Evolutionary conservation across 139 green algal species (phyloP).

Genomic region (Dunaliella primolecta): DNA sequence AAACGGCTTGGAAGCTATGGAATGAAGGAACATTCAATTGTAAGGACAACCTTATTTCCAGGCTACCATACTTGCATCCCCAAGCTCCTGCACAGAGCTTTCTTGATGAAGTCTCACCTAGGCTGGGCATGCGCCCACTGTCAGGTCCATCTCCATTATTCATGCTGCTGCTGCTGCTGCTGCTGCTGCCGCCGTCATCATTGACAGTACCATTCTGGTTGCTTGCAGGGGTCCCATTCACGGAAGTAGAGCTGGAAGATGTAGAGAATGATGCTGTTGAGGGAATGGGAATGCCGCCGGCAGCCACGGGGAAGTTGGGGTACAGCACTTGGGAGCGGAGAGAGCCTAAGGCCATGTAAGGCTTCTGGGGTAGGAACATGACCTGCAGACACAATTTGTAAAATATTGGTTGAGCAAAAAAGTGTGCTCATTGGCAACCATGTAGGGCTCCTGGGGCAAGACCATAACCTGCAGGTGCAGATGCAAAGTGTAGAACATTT

Average conservation of each 20-base stretch:
- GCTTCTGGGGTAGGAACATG: constrained; percentile 90
- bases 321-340: constrained; percentile 87
- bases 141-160: neutral
- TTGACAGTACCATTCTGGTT: neutral
- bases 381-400: constrained; percentile 23
- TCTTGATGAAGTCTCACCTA: no score
- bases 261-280: neutral
- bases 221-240: neutral
- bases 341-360: constrained; percentile 94
- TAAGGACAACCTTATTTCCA: no score
- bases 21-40: no score
- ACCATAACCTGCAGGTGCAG: constrained; percentile 74
- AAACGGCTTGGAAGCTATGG: no score
- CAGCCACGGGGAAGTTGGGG: constrained; percentile 59
- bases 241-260: neutral
- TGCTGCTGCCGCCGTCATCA: constrained; percentile 15
- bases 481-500: no score
- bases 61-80: no score
- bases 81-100: no score
- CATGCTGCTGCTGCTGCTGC: constrained; percentile 19
- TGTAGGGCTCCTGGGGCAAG: constrained; percentile 92
- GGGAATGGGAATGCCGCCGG: neutral
- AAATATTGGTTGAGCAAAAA: no score
- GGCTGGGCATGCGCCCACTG: no score
- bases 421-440: no score